These are phyloP conservation scores for Leccinum fibrillosum DNA, from an alignment of 768 basidiomycete genomes.

Conservation along the genomic window DNA sequence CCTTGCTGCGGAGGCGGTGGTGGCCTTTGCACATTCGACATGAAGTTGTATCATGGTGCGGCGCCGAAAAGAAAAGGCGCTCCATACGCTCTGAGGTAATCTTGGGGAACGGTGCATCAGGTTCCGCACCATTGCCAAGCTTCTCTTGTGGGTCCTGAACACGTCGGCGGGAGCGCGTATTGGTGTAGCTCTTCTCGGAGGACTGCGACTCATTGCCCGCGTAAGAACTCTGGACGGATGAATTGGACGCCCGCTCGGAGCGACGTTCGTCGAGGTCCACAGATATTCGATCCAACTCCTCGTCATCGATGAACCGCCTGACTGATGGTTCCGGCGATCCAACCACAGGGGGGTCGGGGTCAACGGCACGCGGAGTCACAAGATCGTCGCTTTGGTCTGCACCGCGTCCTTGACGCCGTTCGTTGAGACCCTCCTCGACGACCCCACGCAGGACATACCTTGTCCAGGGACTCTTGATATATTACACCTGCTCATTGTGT, in stretches of 20 bases:
- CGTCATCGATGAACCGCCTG: slow-evolving; percentile 48
- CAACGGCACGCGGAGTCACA: background rate
- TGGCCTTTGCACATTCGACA: slow-evolving; percentile 61
- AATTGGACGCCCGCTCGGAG: slow-evolving; percentile 42
- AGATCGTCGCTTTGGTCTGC: slow-evolving; percentile 9
- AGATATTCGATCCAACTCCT: slow-evolving; percentile 61
- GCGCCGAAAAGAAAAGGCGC: slow-evolving; percentile 75
- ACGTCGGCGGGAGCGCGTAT: background rate
- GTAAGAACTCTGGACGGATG: slow-evolving; percentile 20
- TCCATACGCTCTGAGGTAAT: slow-evolving; percentile 80
- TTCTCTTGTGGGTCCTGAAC: slow-evolving; percentile 1
- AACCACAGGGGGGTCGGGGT: background rate
- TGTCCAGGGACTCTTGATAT: no score
- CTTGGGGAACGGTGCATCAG: slow-evolving; percentile 65
- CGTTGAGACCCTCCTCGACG: slow-evolving; percentile 82
- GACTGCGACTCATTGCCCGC: slow-evolving; percentile 1
- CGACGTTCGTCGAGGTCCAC: slow-evolving; percentile 66
- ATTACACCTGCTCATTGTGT: no score
- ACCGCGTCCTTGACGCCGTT: slow-evolving; percentile 58
- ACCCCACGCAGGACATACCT: slow-evolving; percentile 82
- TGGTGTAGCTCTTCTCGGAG: slow-evolving; percentile 1
- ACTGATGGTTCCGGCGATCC: slow-evolving; percentile 9
- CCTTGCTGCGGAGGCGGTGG: slow-evolving; percentile 44
- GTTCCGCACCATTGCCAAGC: slow-evolving; percentile 28
- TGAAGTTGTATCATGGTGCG: slow-evolving; percentile 68